Evolutionary conservation across 345 rosid genomes (phyloP).

Genomic region (Corymbia maculata): DNA sequence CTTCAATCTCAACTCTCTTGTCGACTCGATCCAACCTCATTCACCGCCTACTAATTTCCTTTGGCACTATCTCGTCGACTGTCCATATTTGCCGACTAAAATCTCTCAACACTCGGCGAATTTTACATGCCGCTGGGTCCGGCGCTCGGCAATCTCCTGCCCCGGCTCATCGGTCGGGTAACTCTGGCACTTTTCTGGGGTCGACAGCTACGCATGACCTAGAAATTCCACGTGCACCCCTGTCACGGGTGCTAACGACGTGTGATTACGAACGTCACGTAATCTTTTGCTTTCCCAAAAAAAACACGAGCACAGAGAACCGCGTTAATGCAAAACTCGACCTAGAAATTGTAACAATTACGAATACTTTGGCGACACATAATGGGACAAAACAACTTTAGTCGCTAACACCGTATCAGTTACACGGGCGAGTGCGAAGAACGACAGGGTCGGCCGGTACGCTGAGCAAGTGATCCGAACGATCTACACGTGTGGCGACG

Average conservation of each 20-base stretch:
- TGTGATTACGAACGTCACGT: background rate
- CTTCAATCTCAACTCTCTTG: background rate
- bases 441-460: background rate
- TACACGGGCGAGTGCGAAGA: background rate
- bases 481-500: background rate
- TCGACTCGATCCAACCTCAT: background rate
- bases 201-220: background rate
- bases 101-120: background rate
- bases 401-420: background rate
- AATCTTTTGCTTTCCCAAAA: too few relatives aligned
- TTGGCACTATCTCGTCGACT: background rate
- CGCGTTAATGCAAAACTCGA: background rate
- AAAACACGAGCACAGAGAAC: too few relatives aligned
- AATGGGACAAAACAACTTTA: background rate
- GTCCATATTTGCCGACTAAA: background rate
- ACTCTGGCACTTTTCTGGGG: background rate
- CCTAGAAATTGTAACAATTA: background rate
- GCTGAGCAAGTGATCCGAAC: background rate
- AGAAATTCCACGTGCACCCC: background rate
- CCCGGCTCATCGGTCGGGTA: background rate
- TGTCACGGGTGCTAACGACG: background rate
- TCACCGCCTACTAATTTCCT: background rate
- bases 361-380: background rate
- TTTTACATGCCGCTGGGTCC: background rate
- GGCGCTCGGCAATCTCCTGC: background rate